These are phyloP conservation scores for Podospora comata DNA, from an alignment of 495 filamentous ascomycete genomes.

Conservation along the genomic window DNA sequence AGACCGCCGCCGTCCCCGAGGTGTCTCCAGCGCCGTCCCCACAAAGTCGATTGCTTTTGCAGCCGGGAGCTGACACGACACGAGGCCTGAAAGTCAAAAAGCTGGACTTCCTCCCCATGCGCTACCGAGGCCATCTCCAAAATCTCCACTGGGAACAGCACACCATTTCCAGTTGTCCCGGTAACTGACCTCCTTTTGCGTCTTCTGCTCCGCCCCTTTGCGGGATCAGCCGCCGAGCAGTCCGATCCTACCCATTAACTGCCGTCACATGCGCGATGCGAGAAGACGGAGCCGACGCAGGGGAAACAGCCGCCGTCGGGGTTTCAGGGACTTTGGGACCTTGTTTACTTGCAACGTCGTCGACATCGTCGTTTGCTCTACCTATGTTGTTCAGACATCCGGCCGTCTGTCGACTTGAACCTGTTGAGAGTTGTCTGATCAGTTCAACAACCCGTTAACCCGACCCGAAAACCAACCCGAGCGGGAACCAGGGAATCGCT, in stretches of 20 bases:
- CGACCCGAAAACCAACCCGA: not conserved
- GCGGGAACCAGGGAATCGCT: no score
- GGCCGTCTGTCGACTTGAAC: not conserved
- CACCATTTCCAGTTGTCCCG: conserved; percentile 24
- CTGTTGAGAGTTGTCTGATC: not conserved
- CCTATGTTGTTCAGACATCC: not conserved
- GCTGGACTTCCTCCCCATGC: not conserved
- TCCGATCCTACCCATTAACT: not conserved
- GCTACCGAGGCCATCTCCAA: conserved; percentile 23
- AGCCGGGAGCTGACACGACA: not conserved
- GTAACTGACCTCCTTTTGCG: conserved; percentile 17
- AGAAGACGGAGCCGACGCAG: not conserved
- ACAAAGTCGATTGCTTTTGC: not conserved
- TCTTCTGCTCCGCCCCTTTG: not conserved
- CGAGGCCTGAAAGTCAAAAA: not conserved
- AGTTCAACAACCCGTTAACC: not conserved
- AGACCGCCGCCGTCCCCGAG: not conserved
- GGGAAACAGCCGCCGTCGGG: not conserved
- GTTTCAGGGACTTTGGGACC: not conserved
- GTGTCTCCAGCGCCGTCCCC: conserved; percentile 9
- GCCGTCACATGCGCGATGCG: not conserved
- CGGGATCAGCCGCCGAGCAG: not conserved
- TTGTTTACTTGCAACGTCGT: not conserved
- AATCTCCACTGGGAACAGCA: conserved; percentile 18
- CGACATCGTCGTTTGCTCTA: not conserved